Evolutionary conservation across 1,139 yeast species (phyloP), one percentile per base, ranked within the genome.

Genomic region (Blastobotrys capitulatus): DNA sequence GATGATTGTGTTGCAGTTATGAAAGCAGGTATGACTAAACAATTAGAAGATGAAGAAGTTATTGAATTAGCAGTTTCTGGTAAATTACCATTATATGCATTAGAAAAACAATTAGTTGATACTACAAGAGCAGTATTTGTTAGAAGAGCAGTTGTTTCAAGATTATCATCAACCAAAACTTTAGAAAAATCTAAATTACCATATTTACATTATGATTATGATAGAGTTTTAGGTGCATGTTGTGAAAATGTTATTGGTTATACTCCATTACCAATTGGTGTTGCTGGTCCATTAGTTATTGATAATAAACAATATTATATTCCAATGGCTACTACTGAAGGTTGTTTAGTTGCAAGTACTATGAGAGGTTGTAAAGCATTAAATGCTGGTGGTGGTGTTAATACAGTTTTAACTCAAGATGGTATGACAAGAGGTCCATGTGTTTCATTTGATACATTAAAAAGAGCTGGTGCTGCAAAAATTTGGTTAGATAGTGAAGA

Each of bases 351-450:
- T 56, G 99, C 98, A 1, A 89, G 97, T 15, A 85, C 98, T 13
- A 90, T 88, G 95, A 85, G 99, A 71, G 99, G 98, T 58, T 92
- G 98, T 74, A 92, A 92, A 68, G 98, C 98, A 22, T 86, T 92
- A 60, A 94, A 92, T 67, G 83, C 94, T 12, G 98, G 98, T 53
- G 97, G 97, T 49, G 99, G 98, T 67, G 95, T 86, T 34, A 75
- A 80, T 48, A 88, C 98, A 32, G 96, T 92, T 29, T 77, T 92
- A 60, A 88, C 97, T 19, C 86, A 83, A 60, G 99, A 92, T 68
- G 97, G 97, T 70, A 92, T 92, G 98, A 90, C 98, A 20, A 84
- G 98, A 72, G 99, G 98, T 38, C 98, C 99, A 37, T 89, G 97
- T 76, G 97, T 92, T 47, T 76, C 85, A 46, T 92, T 92, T 76